These are phyloP conservation scores for Hymenoscyphus fructigenus DNA, from an alignment of 2,329 filamentous ascomycete genomes.

Conservation along the genomic window DNA sequence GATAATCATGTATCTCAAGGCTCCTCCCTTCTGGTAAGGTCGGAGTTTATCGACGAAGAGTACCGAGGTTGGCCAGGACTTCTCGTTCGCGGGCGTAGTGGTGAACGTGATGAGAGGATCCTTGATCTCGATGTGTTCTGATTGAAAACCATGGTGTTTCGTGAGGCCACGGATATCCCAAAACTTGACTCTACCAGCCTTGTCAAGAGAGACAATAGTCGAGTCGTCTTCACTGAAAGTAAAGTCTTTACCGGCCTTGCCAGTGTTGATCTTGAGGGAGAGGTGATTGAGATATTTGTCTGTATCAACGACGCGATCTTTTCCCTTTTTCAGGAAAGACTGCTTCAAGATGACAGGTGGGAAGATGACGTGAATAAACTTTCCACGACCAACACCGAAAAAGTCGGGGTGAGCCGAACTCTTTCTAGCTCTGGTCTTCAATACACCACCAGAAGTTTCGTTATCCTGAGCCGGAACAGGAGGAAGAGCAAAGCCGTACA, in stretches of 20 bases:
- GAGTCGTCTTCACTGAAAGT: constrained; percentile 96
- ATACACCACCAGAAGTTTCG: constrained; percentile 84
- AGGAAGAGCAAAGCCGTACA: constrained; percentile 84
- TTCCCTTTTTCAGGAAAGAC: constrained; percentile 61
- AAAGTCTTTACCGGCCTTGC: constrained; percentile 98
- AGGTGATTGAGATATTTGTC: constrained; percentile 85
- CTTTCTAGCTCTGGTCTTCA: constrained; percentile 92
- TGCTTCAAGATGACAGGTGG: constrained; percentile 63
- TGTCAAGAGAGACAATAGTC: constrained; percentile 91
- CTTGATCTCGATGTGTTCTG: constrained; percentile 66
- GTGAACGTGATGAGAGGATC: constrained; percentile 83
- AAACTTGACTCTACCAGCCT: constrained; percentile 94
- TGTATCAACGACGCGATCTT: constrained; percentile 74
- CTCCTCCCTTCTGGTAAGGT: constrained; percentile 85
- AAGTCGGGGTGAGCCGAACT: constrained; percentile 88
- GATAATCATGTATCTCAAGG: constrained; percentile 91
- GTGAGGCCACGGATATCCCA: constrained; percentile 90
- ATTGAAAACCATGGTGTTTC: constrained; percentile 38
- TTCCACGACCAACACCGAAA: constrained; percentile 93
- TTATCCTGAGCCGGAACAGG: constrained; percentile 84
- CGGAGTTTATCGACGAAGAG: constrained; percentile 95
- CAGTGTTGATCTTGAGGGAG: constrained; percentile 89
- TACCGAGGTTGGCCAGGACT: constrained; percentile 95
- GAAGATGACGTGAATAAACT: constrained; percentile 90
- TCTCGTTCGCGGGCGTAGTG: constrained; percentile 83